Evolutionary conservation across 345 rosid genomes (phyloP).

Genomic region (Eucalyptus tenuipes): DNA sequence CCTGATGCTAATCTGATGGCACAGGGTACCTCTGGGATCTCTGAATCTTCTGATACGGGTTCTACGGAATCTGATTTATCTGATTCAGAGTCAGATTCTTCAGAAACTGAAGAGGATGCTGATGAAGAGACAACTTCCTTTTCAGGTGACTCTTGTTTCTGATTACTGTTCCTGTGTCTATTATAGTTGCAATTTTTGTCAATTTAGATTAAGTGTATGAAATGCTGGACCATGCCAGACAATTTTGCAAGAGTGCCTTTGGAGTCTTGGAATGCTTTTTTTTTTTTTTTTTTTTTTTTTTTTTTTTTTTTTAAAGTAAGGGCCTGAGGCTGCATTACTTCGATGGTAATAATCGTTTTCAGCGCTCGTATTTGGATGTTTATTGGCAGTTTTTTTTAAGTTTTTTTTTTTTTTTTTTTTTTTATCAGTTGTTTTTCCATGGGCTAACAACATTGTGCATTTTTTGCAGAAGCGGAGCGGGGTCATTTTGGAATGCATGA

Average conservation of each 20-base stretch:
- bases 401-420: not conserved
- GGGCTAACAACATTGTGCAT: slow-evolving; percentile 13
- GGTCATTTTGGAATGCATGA: slow-evolving; percentile 24
- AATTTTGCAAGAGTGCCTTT: not conserved
- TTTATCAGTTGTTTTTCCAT: not conserved
- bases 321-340: not conserved
- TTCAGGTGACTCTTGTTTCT: slow-evolving; percentile 39
- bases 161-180: not conserved
- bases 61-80: slow-evolving; percentile 44
- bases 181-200: not conserved
- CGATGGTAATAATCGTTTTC: not conserved
- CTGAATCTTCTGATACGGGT: slow-evolving; percentile 47
- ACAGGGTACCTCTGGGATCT: slow-evolving; percentile 32
- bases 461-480: slow-evolving; percentile 8
- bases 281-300: no score
- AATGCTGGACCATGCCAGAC: not conserved
- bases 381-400: not conserved
- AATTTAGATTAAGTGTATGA: not conserved
- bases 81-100: slow-evolving; percentile 50
- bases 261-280: not conserved
- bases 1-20: slow-evolving; percentile 32
- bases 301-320: not conserved
- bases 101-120: slow-evolving; percentile 76
- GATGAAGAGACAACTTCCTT: slow-evolving; percentile 49
- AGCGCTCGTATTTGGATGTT: not conserved